Percentiles rank a stretch among this genome's conserved stretches.
Evolutionary conservation across 2,329 filamentous ascomycete genomes (phyloP).

Genomic region (Exutisphaerella laricina): DNA sequence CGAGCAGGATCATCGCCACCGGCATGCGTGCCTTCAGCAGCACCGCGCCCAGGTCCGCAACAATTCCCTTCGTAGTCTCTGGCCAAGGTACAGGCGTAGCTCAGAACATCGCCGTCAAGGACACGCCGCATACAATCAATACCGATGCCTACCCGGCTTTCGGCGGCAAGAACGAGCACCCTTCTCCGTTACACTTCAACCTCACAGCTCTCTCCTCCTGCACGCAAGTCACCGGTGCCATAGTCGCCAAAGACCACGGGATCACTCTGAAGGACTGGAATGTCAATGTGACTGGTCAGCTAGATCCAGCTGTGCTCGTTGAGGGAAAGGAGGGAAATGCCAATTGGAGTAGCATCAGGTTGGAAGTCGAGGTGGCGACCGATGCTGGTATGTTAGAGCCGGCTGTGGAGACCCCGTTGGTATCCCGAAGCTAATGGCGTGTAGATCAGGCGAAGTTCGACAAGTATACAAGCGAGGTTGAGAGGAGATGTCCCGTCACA

Average conservation of each 20-base stretch:
- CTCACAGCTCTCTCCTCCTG: conserved; percentile 9
- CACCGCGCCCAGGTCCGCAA: neutral
- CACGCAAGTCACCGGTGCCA: conserved; percentile 13
- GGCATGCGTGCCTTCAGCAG: conserved; percentile 1
- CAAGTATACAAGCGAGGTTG: conserved; percentile 13
- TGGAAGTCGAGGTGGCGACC: conserved; percentile 6
- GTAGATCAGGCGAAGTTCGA: conserved; percentile 7
- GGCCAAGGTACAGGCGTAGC: neutral
- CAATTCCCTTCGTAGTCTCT: neutral
- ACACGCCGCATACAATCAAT: neutral
- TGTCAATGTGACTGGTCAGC: conserved; percentile 8
- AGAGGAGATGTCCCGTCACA: conserved; percentile 9
- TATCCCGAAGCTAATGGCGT: too few species aligned
- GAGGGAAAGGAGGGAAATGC: conserved; percentile 10
- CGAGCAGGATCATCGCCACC: neutral
- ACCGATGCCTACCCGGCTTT: conserved; percentile 1
- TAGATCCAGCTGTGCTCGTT: conserved; percentile 11
- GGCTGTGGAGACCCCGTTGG: too few species aligned
- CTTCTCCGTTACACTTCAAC: conserved; percentile 15
- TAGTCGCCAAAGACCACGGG: conserved; percentile 12
- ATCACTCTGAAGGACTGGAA: conserved; percentile 11
- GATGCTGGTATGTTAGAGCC: too few species aligned
- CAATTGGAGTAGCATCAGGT: conserved; percentile 10
- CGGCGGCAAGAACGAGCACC: conserved; percentile 9
- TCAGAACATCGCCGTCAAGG: neutral